A percentile compares a stretch with the other conserved stretches of the same genome.
Evolutionary conservation across 2,329 filamentous ascomycete species (phyloP).

Genomic region (Ophiostoma ulmi): DNA sequence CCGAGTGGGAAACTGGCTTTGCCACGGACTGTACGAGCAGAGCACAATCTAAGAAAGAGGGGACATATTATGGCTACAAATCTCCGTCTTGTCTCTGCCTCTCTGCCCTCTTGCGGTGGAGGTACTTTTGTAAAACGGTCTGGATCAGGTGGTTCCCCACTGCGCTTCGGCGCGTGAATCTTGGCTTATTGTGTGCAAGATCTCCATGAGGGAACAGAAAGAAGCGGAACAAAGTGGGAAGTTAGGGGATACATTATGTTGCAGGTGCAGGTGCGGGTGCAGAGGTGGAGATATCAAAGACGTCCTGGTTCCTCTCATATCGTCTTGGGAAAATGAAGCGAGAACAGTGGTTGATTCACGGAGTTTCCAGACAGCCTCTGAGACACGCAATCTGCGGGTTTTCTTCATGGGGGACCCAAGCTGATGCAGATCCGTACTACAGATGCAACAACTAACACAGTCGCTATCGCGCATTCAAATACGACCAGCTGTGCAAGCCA

Average conservation of each 20-base stretch:
- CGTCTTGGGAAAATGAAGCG: background rate
- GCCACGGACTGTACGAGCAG: too few species aligned
- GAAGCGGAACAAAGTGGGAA: background rate
- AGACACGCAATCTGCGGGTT: background rate
- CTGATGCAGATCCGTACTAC: background rate
- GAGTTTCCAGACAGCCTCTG: background rate
- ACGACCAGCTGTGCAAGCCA: background rate
- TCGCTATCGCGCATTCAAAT: background rate
- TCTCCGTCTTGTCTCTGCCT: background rate
- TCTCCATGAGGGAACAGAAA: background rate
- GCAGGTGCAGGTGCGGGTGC: background rate
- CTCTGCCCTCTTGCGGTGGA: background rate
- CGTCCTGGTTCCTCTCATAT: background rate
- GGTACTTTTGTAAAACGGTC: background rate
- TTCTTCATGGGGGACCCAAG: background rate
- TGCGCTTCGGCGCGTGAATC: background rate
- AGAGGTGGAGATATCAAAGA: background rate
- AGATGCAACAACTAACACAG: background rate
- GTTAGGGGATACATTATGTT: background rate
- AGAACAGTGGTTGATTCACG: background rate
- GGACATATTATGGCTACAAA: background rate
- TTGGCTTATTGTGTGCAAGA: background rate
- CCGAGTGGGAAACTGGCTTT: too few species aligned
- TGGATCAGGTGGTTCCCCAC: background rate
- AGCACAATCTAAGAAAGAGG: background rate